Conservation (phyloP, 305 asterid species). For the Stenogyne calaminthoides region DNA sequence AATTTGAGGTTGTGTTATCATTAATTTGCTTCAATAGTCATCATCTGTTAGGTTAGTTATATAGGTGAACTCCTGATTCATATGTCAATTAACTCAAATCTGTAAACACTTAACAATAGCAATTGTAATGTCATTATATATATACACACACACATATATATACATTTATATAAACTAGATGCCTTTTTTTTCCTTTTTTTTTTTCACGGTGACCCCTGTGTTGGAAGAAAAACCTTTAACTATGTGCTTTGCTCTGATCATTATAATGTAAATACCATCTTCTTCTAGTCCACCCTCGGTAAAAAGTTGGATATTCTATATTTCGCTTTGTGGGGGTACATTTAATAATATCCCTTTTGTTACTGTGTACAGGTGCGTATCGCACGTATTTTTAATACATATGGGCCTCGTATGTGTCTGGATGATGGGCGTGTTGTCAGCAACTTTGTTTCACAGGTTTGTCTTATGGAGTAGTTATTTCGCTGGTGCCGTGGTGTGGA, state of each 20-base stretch:
- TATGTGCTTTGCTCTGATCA: constrained; percentile 6
- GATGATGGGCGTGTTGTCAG: constrained; percentile 99
- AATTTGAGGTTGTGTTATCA: background rate
- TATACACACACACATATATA: background rate
- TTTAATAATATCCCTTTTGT: constrained; percentile 20
- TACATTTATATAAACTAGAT: background rate
- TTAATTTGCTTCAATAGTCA: constrained; percentile 7
- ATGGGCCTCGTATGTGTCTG: constrained; percentile 97
- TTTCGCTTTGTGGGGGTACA: constrained; percentile 4
- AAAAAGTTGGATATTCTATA: constrained; percentile 3
- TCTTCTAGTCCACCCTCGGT: background rate
- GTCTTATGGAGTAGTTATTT: constrained; percentile 14
- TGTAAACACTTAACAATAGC: background rate
- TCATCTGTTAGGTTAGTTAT: background rate
- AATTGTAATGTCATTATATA: constrained; percentile 4
- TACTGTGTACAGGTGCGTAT: constrained; percentile 68
- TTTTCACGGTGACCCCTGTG: background rate
- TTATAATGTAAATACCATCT: constrained; percentile 2
- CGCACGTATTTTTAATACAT: constrained; percentile 93
- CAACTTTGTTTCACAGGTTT: constrained; percentile 95
- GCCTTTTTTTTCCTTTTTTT: no score
- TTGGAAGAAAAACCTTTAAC: background rate
- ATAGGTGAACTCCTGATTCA: background rate
- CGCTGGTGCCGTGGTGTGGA: background rate
- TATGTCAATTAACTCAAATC: background rate